A percentile compares a stretch with the other conserved stretches of the same genome.
phyloP scores from a whole-genome alignment of 2,329 filamentous ascomycete genomes.

The Diaporthe aspalathi region DNA sequence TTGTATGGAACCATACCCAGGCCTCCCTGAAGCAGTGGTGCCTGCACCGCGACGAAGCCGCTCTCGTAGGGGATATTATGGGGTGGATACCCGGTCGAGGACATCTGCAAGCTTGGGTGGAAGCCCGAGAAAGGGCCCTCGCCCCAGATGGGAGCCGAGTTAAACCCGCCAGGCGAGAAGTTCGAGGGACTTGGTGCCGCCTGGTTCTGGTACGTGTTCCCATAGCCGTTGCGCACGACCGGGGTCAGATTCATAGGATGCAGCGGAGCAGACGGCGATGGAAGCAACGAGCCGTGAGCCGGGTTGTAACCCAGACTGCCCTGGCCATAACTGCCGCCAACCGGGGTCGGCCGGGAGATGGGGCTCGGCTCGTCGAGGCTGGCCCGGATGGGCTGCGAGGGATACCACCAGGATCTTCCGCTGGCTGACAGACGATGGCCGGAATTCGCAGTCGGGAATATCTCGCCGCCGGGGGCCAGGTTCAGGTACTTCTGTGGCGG shows the following conservation, averaged over 20 bases:
- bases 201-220: constrained; percentile 44
- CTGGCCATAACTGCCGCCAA: constrained; percentile 28
- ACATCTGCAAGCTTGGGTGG: constrained; percentile 41
- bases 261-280: constrained; percentile 42
- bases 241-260: constrained; percentile 36
- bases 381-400: constrained; percentile 32
- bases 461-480: constrained; percentile 65
- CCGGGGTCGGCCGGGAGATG: constrained; percentile 19
- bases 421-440: constrained; percentile 39
- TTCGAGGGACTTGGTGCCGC: constrained; percentile 52
- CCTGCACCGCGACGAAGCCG: constrained; percentile 48
- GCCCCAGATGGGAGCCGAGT: constrained; percentile 51
- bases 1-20: constrained; percentile 40
- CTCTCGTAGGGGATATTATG: constrained; percentile 50
- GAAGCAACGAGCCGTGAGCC: constrained; percentile 34
- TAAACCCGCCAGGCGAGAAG: constrained; percentile 54
- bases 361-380: constrained; percentile 28
- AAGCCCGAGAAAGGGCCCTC: constrained; percentile 49
- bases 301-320: constrained; percentile 32
- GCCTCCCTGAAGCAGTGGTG: constrained; percentile 43
- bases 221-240: constrained; percentile 32
- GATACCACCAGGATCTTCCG: constrained; percentile 43
- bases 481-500: constrained; percentile 87
- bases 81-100: constrained; percentile 49
- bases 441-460: constrained; percentile 47